These are phyloP conservation scores for Chlamydomonas schloesseri DNA, from an alignment of 139 green algal species.

Conservation along the genomic window DNA sequence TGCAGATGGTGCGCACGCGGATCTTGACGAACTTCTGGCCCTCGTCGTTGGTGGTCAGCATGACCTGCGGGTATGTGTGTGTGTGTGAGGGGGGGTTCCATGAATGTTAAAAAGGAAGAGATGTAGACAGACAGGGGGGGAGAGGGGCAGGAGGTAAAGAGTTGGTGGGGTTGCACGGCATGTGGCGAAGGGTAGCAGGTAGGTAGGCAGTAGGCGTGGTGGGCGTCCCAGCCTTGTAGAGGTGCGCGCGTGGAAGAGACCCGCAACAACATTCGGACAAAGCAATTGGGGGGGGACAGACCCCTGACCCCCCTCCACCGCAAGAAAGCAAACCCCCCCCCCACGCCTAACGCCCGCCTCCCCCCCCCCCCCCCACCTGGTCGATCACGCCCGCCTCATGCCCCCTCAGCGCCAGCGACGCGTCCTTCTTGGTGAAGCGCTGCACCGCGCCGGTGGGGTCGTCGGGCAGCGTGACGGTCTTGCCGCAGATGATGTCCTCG, in stretches of 20 bases:
- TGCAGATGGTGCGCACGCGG: slow-evolving; percentile 92
- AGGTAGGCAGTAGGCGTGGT: no score
- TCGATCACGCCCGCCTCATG: slow-evolving; percentile 86
- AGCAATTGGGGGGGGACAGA: no score
- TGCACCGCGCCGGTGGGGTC: slow-evolving; percentile 71
- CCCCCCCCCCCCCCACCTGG: slow-evolving; percentile 54
- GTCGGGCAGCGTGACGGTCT: slow-evolving; percentile 65
- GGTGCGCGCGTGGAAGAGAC: no score
- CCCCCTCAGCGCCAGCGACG: slow-evolving; percentile 71
- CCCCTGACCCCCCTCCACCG: no score
- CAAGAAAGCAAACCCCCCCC: no score
- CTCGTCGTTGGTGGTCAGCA: slow-evolving; percentile 93
- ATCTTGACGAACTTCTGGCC: slow-evolving; percentile 97
- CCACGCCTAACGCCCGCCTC: no score
- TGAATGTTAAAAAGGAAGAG: background rate
- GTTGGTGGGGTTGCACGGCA: no score
- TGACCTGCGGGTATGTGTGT: slow-evolving; percentile 67
- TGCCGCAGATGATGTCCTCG: slow-evolving; percentile 85
- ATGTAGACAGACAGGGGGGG: no score
- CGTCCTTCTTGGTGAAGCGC: slow-evolving; percentile 81
- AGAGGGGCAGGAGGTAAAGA: background rate
- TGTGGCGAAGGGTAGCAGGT: no score
- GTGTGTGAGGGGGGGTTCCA: no score
- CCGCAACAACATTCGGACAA: no score
- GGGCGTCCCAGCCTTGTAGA: no score